These are phyloP conservation scores for Candida cerambycidarum DNA, from an alignment of 805 yeast species.

Conservation along the genomic window DNA sequence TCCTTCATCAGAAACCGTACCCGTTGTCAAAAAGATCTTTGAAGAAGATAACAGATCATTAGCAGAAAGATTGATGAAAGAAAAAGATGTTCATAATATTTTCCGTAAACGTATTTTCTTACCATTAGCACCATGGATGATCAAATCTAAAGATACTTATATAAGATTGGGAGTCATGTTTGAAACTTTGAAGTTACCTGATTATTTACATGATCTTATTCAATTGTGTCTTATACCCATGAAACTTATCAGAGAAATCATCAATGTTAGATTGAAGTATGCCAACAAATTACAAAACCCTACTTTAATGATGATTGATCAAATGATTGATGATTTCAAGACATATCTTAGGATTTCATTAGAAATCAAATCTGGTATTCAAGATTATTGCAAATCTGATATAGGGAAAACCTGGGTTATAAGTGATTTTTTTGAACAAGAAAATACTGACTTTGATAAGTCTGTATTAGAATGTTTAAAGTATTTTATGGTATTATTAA, in stretches of 20 bases:
- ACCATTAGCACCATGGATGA: constrained; percentile 77
- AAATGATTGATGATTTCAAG: constrained; percentile 82
- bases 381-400: constrained; percentile 56
- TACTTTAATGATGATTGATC: constrained; percentile 95
- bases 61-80: constrained; percentile 81
- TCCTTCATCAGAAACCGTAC: constrained; percentile 15
- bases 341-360: constrained; percentile 74
- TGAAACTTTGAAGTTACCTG: constrained; percentile 69
- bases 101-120: constrained; percentile 68
- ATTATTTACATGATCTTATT: constrained; percentile 63
- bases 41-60: constrained; percentile 65
- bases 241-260: constrained; percentile 74
- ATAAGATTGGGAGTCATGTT: constrained; percentile 60
- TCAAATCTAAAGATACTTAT: constrained; percentile 74
- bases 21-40: constrained; percentile 35
- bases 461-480: constrained; percentile 72
- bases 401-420: constrained; percentile 67
- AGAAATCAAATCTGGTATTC: constrained; percentile 66
- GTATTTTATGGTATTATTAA: constrained; percentile 67
- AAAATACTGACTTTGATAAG: constrained; percentile 51
- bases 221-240: constrained; percentile 74
- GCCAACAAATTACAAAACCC: constrained; percentile 80
- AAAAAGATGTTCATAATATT: constrained; percentile 69
- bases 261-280: constrained; percentile 68
- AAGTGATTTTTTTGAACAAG: constrained; percentile 59